Evolutionary conservation across 2,329 filamentous ascomycete species (phyloP), one percentile per base, ranked within the genome.

Genomic region (Pestalotiopsis sp.): DNA sequence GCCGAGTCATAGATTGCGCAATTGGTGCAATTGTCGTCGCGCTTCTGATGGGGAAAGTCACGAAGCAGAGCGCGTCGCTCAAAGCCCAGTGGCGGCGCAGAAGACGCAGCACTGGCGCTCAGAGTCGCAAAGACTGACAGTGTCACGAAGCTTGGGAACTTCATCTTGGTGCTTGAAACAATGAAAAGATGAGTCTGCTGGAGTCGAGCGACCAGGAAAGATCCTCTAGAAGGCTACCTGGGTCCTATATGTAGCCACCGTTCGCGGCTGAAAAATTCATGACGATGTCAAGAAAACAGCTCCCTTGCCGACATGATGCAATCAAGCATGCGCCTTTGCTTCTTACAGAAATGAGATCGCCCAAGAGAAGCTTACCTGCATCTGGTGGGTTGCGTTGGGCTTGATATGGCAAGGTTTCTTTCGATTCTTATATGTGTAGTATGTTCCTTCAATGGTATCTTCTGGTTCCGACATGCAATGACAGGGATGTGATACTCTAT

Each of bases 1-100:
- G 72, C 71, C 20, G 66, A n/a, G 17, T 72, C 70, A 45, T 73
- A 70, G 17, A 73, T 25, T 3, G 72, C 68, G 45, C 71, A 72
- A 61, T 67, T 31, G 2, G 68, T 67, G 45, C 67, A 72, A 49
- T 68, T 68, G 14, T 31, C 25, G 20, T 27, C 20, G 11, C 17
- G 41, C 2, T 65, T 38, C 4, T n/a, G 20, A 52, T 52, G 17
- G 59, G 17, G 58, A 39, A 71, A 72, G 31, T 68, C 66, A 14
- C 69, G 64, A 11, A 71, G 56, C 14, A 71, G 57, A 27, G 52
- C 36, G 38, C 70, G 68, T 64, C 68, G 52, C 38, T 67, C 49
- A n/a, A 65, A 66, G 7, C 69, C 68, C 25, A 69, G 41, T 2
- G 68, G 69, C 58, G 70, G 68, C 25, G 62, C 27, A 17, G 25